Base-by-base conservation (phyloP, 2,329 filamentous ascomycete species). In the Aspergillus ochraceoroseus region DNA sequence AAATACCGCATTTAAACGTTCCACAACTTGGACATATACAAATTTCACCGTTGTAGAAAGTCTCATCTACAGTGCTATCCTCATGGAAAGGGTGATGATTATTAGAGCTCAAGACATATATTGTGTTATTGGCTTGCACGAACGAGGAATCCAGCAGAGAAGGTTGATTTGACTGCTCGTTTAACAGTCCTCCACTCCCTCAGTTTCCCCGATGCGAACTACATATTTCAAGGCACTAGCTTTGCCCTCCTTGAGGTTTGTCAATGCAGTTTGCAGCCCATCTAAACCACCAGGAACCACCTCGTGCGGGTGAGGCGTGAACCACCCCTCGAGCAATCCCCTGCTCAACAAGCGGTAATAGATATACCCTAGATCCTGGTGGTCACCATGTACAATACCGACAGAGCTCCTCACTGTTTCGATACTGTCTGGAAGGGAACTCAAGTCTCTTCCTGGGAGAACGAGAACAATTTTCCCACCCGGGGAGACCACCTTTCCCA, bases 211-310 rank as follows among this genome's bases (percentile, higher is more conserved):
- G 55, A 79, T 31, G 12, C 48, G 32, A 30, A 49, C 46, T 2
- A 83, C 74, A 64, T 80, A 83, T 62, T 83, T 84, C 0, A 76
- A 67, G 1, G 71, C 80, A 54, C 74, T 80, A n/a, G 75, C 79
- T 58, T 74, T 77, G 0, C 79, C 79, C 14, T 69, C 68, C 57
- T 71, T 77, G 59, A 84, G 55, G 46, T 76, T 72, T 47, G 58
- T 57, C 59, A 83, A 53, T 0, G 65, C 79, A 31, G 54, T 61
- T 54, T 79, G 61, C 3, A 81, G 61, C 0, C 77, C 76, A 2
- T 57, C 63, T 38, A 82, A 51, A 0, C 78, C 79, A 2, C 75
- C 74, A 0, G 62, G 54, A 5, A 74, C 56, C 5, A 77, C 65
- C 52, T 76, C 67, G 38, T 62, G 59, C 18, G 71, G 72, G 61